A percentile compares a stretch with the other conserved stretches of the same genome.
phyloP scores from a whole-genome alignment of 371 early-diverging fungal species.

The Entomophthora muscae region DNA sequence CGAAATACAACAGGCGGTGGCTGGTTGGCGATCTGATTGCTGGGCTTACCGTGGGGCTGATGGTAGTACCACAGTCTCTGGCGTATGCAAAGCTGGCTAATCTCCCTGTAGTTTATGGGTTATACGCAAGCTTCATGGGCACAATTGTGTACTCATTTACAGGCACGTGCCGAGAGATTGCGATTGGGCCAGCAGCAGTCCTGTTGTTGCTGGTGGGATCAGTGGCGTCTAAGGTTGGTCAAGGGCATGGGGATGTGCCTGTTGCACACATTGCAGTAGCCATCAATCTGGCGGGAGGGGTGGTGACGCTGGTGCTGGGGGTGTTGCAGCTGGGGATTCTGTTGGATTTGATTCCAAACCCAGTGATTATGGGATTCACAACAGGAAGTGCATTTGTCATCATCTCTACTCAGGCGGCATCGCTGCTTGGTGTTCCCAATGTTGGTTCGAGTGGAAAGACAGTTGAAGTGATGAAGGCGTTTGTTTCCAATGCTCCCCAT shows the following conservation, averaged over 20 bases:
- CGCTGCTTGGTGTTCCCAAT: conserved; percentile 43
- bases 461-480: neutral
- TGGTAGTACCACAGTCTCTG: conserved; percentile 70
- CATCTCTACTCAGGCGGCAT: conserved; percentile 45
- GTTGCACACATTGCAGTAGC: neutral
- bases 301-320: conserved; percentile 44
- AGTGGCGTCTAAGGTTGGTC: neutral
- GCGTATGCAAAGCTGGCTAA: conserved; percentile 69
- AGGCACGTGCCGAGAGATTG: conserved; percentile 71
- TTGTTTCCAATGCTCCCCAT: neutral
- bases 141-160: conserved; percentile 53
- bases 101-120: conserved; percentile 67
- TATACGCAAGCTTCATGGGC: conserved; percentile 72
- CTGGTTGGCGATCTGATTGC: conserved; percentile 61
- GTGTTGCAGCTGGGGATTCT: conserved; percentile 60
- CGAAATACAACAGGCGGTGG: conserved; percentile 34
- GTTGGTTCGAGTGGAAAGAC: conserved; percentile 26
- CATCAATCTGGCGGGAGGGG: conserved; percentile 18
- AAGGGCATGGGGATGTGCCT: neutral
- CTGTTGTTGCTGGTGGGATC: conserved; percentile 53
- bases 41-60: conserved; percentile 65
- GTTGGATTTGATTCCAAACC: conserved; percentile 65
- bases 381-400: conserved; percentile 52
- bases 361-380: conserved; percentile 51
- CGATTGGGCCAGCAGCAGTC: conserved; percentile 77